Conservation (phyloP, 352 stramenopile species). For the Phytophthora ohioensis region DNA sequence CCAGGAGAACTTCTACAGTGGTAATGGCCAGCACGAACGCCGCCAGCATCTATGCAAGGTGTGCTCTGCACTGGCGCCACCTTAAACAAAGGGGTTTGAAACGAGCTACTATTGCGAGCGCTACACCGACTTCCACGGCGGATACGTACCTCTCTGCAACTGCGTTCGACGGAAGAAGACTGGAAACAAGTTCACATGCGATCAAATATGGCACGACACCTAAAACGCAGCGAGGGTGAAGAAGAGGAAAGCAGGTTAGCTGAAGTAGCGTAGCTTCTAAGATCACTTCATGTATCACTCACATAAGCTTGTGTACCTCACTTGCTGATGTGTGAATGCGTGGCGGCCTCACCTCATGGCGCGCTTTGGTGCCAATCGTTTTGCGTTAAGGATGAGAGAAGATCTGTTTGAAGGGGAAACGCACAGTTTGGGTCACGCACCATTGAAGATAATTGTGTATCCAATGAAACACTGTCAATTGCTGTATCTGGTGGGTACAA, state of each 20-base stretch:
- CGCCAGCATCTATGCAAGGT: slow-evolving; percentile 21
- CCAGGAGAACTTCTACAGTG: neutral
- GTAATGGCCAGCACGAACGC: neutral
- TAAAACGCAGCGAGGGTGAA: neutral
- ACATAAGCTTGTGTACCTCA: too few relatives aligned
- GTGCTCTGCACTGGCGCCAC: slow-evolving; percentile 12
- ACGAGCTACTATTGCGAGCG: slow-evolving; percentile 10
- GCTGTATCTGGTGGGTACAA: neutral
- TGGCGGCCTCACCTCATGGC: neutral
- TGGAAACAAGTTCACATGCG: slow-evolving; percentile 11
- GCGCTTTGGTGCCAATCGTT: neutral
- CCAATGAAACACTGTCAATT: too few relatives aligned
- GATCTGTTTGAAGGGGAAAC: neutral
- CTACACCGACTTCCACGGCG: neutral
- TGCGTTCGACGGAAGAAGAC: neutral
- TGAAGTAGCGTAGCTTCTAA: too few relatives aligned
- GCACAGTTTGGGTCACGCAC: neutral
- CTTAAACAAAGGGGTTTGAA: slow-evolving; percentile 7
- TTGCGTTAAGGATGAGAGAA: neutral
- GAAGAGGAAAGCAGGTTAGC: neutral
- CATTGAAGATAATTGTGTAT: neutral
- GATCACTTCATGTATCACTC: too few relatives aligned
- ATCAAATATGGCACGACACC: slow-evolving; percentile 10
- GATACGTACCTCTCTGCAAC: slow-evolving; percentile 12
- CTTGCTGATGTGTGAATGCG: neutral